Base-by-base conservation (phyloP, 169 alveolate genomes). In the Eimeria nieschulzi region DNA sequence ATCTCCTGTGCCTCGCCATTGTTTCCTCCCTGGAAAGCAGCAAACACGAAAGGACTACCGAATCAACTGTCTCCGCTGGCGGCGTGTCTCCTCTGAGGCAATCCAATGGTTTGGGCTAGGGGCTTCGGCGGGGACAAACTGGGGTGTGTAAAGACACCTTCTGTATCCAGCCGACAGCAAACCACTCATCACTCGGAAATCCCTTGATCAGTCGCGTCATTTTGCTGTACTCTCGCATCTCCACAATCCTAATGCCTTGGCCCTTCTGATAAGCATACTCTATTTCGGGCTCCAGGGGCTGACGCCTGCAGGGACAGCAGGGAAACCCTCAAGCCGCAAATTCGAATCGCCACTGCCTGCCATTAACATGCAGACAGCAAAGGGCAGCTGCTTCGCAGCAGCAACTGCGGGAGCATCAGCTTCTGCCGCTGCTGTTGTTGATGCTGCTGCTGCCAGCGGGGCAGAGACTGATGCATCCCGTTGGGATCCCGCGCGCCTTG, bases 141-240 rank as follows among this genome's bases (percentile, higher is more conserved):
- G 73, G 9, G 73, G 73, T 66, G 73, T 66, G 10, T 66, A 33
- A 5, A 66, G 46, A 66, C 23, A 73, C 83, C 83, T 73, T 26
- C 15, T 39, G 26, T n/a, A 73, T 25, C 92, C 92, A 86, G 10
- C 92, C 92, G 39, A 72, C 85, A 9, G 92, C 92, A 8, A 86
- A 19, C 92, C 92, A 86, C 46, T 72, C 83, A 75, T 26, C 68
- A 10, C 76, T 56, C 17, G 85, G 92, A 39, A 53, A 70, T 46
- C 92, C 92, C 51, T 86, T 86, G 7, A 86, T 75, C 46, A 86
- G 17, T 8, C 92, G 83, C 39, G 92, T 86, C 76, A 86, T 54
- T 13, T 23, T 12, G 17, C 63, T 23, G 75, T 71, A 86, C 9
- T 54, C 55, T 63, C 79, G 53, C 61, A 51, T 70, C 25, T 13